These are phyloP conservation scores for Waitea zeae DNA, from an alignment of 1,284 basidiomycete genomes.

Conservation along the genomic window DNA sequence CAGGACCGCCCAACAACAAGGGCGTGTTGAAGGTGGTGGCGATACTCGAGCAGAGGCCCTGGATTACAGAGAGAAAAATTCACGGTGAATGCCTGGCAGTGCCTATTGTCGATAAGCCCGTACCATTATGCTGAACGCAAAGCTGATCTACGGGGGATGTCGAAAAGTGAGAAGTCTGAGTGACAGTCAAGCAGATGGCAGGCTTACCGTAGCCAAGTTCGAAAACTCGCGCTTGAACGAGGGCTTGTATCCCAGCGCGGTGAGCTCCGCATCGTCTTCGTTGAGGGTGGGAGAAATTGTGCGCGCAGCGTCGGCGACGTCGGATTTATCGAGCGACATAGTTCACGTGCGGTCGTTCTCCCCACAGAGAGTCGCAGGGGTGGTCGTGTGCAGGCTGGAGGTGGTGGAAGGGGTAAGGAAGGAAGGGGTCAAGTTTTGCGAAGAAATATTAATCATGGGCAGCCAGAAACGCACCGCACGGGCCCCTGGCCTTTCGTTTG, in stretches of 20 bases:
- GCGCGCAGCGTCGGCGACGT: too few relatives aligned
- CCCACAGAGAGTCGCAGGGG: too few relatives aligned
- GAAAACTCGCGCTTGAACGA: constrained; percentile 74
- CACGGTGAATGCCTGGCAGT: not conserved
- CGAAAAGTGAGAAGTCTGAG: not conserved
- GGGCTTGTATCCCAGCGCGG: constrained; percentile 56
- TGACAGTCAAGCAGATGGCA: not conserved
- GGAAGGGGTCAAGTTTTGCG: too few relatives aligned
- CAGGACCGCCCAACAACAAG: constrained; percentile 55
- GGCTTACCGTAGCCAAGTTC: constrained; percentile 48
- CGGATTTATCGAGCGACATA: too few relatives aligned
- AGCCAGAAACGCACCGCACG: too few relatives aligned
- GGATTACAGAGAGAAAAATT: constrained; percentile 2
- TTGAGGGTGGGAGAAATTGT: constrained; percentile 3
- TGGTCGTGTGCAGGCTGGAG: too few relatives aligned
- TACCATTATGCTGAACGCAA: constrained; percentile 66
- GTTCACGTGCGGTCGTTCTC: too few relatives aligned
- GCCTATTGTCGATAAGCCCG: constrained; percentile 3
- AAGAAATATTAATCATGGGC: too few relatives aligned
- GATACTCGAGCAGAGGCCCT: constrained; percentile 66
- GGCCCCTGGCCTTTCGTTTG: too few relatives aligned
- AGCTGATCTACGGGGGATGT: constrained; percentile 34
- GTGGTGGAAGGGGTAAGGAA: too few relatives aligned
- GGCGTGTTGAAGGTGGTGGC: constrained; percentile 75
- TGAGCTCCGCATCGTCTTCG: constrained; percentile 49